Base-by-base conservation (phyloP, 1,284 basidiomycete genomes). In the Blastosporella zonata region DNA sequence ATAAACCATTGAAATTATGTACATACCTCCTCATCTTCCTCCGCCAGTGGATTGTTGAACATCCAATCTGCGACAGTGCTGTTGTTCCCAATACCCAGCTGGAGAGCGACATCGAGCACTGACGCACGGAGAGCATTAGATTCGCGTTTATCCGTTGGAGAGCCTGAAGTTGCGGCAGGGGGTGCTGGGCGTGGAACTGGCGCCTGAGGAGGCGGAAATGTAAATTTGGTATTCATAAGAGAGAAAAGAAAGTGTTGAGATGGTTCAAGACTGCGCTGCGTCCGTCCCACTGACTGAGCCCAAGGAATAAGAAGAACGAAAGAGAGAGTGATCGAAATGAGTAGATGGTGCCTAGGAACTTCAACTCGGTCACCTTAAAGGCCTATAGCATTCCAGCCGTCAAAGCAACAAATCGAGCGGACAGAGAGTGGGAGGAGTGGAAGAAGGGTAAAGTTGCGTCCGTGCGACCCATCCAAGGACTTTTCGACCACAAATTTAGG, bases 71-170 rank as follows among this genome's bases (percentile, higher is more conserved):
- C 74, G 18, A 87, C 78, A 12, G 77, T 71, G 20, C 72, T 68
- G 53, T 74, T 83, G 29, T 63, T 71, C 20, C 75, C 75, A 13
- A 86, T 61, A 4, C 84, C 84, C 7, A 87, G 72, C 58, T 82
- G 71, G 25, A 87, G 68, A 6, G 84, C 84, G 18, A 73, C 81
- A 57, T 87, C 83, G 34, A 87, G 73, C 29, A 87, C 83, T 12
- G 84, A 87, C 1, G 84, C 83, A 18, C 84, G 75, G 17, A 87
- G 67, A 18, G 74, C 61, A 58, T 70, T 74, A 1, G 82, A 82
- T 55, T 79, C 70, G 27, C 82, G 44, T 23, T 47, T 51, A 17
- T 22, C 39, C 1, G 43, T 31, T 18, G 53, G 3, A 33, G 52
- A 44, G 1, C 31, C 22, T 21, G 41, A 2, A 5, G 6, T 33